Conservation (phyloP, 2,329 filamentous ascomycete genomes). For the Cladosporium velox region DNA sequence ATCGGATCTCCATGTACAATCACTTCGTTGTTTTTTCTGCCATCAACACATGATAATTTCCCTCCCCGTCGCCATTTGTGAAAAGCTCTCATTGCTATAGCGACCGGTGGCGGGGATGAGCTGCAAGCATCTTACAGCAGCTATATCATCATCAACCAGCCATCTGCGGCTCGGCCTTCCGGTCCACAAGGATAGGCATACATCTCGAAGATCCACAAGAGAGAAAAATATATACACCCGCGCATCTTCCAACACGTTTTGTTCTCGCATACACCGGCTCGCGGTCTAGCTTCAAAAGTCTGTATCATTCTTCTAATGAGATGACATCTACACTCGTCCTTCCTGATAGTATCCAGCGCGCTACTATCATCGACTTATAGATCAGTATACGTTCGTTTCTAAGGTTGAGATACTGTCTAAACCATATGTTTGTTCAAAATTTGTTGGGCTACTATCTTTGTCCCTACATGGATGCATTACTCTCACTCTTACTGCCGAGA, state of each 20-base stretch:
- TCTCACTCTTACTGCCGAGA: too few relatives aligned
- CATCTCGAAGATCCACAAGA: neutral
- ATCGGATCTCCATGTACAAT: too few relatives aligned
- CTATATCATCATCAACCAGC: neutral
- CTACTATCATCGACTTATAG: too few relatives aligned
- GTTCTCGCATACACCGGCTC: neutral
- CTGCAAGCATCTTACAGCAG: neutral
- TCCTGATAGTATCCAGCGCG: too few relatives aligned
- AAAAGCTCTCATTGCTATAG: constrained; percentile 6
- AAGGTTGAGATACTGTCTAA: too few relatives aligned
- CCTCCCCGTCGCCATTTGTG: neutral
- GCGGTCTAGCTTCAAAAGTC: too few relatives aligned
- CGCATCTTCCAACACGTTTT: neutral
- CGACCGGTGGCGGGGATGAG: constrained; percentile 1
- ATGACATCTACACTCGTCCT: too few relatives aligned
- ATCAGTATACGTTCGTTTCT: too few relatives aligned
- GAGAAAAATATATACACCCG: neutral
- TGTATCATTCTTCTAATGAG: too few relatives aligned
- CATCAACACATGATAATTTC: neutral
- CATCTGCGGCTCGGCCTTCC: neutral
- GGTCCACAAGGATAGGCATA: neutral
- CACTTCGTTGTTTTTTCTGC: neutral
- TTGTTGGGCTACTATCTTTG: too few relatives aligned
- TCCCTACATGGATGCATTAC: too few relatives aligned
- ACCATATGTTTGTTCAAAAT: too few relatives aligned